Evolutionary conservation across 2,329 filamentous ascomycete genomes (phyloP), one percentile per base, ranked within the genome.

Genomic region (Cladosporium cucumerinum): DNA sequence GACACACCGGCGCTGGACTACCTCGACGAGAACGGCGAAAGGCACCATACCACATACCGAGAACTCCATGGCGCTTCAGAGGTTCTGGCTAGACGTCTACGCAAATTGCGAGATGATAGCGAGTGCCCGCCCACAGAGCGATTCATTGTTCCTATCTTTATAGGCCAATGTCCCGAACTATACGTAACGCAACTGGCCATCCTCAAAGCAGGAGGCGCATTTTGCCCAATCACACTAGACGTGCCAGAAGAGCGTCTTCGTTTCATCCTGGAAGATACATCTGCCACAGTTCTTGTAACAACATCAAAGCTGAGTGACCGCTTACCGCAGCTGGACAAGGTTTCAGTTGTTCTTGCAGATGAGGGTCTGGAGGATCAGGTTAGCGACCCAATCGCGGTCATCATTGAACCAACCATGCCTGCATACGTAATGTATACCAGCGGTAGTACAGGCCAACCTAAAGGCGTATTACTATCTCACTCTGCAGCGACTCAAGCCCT

Each of bases 391-490:
- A 23, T 21, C 25, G 34, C 34, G 18, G 58, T 60, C 30, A 16
- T 49, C 16, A 48, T 61, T 36, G 57, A 61, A 21, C 34, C 57
- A 14, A 57, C 25, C 14, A 52, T 51, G 43, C 75, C 93, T 26
- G 92, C 93, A 26, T 97, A 97, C 79, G 86, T 97, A 66, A 93
- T 97, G 87, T 97, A 96, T 75, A 97, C 93, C 0, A 96, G 92
- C 54, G 93, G 93, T 3, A 96, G 92, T 5, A 97, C 93, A 0
- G 93, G 93, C 14, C 87, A 88, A 5, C 93, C 93, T 0, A 97
- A 97, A 79, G 93, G 93, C 0, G 93, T 97, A 26, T 85, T 86
- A 2, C 82, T 97, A 32, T 92, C 92, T 32, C 93, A 97, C 78
- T 79, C 82, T 30, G 91, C 93, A 18, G 92, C 85, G 8, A 90